A percentile compares a stretch with the other conserved stretches of the same genome.
These are phyloP conservation scores for Aechmea fasciata DNA, from an alignment of 176 grass and related monocot species.

Conservation along the genomic window DNA sequence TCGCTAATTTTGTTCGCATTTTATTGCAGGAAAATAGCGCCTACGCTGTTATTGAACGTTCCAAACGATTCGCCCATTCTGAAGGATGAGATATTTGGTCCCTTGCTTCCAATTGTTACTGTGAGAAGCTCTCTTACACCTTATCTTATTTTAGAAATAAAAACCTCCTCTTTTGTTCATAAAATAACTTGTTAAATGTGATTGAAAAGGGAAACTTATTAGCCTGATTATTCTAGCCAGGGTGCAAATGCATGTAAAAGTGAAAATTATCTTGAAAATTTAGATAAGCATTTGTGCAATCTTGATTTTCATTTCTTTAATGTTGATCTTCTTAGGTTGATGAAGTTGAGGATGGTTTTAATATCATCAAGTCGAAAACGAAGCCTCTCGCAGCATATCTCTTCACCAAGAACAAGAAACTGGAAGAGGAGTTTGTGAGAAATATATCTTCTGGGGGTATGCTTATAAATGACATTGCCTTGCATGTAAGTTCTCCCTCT, in stretches of 20 bases:
- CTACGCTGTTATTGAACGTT: constrained; percentile 66
- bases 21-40: constrained; percentile 59
- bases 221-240: too few relatives aligned
- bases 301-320: background rate
- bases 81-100: constrained; percentile 71
- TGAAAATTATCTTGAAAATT: too few relatives aligned
- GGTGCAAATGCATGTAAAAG: too few relatives aligned
- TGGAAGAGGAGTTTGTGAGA: constrained; percentile 47
- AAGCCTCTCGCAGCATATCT: constrained; percentile 91
- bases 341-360: constrained; percentile 62
- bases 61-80: constrained; percentile 60
- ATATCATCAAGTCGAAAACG: constrained; percentile 40
- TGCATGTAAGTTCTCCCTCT: constrained; percentile 54
- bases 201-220: too few relatives aligned
- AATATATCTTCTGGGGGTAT: constrained; percentile 72
- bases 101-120: constrained; percentile 71
- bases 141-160: too few relatives aligned
- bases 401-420: constrained; percentile 78
- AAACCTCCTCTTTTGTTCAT: too few relatives aligned
- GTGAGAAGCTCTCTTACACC: constrained; percentile 31
- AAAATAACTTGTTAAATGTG: too few relatives aligned
- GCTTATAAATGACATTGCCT: constrained; percentile 54
- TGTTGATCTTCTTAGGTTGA: constrained; percentile 45
- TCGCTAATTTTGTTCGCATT: background rate
- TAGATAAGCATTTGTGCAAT: too few relatives aligned